Conservation (phyloP, 2,329 filamentous ascomycete species). For the Didymella keratinophila region DNA sequence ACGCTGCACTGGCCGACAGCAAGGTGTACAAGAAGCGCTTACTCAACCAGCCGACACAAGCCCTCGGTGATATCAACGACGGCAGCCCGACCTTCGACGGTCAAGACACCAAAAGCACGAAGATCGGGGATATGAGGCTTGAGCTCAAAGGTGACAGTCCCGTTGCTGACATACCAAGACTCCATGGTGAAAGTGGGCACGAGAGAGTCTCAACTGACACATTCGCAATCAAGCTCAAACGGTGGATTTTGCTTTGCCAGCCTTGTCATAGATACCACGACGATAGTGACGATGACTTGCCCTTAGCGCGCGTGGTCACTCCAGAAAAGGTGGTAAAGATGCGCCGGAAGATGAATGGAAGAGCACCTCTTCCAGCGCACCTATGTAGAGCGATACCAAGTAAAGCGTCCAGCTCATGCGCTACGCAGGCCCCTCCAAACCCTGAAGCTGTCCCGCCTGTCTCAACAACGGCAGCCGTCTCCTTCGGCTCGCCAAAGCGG, state of each 20-base stretch:
- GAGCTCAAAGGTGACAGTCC: conserved; percentile 9
- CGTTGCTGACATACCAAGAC: not conserved
- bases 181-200: conserved; percentile 7
- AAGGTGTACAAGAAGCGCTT: conserved; percentile 2
- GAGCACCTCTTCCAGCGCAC: not conserved
- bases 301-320: conserved; percentile 3
- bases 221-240: conserved; percentile 9
- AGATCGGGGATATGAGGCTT: conserved; percentile 2
- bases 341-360: conserved; percentile 7
- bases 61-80: not conserved
- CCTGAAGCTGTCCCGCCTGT: not conserved
- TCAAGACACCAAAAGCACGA: conserved; percentile 3
- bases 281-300: conserved; percentile 10
- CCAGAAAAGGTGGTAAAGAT: not conserved
- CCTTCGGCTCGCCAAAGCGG: not conserved
- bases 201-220: conserved; percentile 1
- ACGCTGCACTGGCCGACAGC: conserved; percentile 1
- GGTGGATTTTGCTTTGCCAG: conserved; percentile 12
- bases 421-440: too few relatives aligned
- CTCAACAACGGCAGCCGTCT: not conserved
- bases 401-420: not conserved
- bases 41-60: not conserved
- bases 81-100: conserved; percentile 1
- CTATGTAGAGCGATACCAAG: not conserved
- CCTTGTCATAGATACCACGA: conserved; percentile 5